These are phyloP conservation scores for Ascoidea rubescens DNA, from an alignment of 805 yeast species.

Conservation along the genomic window DNA sequence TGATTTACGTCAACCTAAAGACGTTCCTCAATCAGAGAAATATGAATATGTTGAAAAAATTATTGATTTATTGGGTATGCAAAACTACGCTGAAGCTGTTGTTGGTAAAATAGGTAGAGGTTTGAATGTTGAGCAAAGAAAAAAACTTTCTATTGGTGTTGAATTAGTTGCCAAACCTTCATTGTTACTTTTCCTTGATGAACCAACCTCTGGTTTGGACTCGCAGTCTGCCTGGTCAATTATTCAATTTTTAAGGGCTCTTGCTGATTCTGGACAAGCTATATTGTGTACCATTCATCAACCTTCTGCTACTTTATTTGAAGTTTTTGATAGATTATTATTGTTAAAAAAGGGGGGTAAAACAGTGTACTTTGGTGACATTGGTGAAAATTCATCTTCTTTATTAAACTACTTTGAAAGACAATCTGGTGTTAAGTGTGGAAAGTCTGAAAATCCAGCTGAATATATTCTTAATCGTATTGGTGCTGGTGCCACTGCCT, in stretches of 20 bases:
- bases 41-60: slow-evolving; percentile 37
- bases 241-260: slow-evolving; percentile 32
- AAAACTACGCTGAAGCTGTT: slow-evolving; percentile 37
- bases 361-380: slow-evolving; percentile 63
- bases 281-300: slow-evolving; percentile 54
- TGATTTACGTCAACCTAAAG: slow-evolving; percentile 28
- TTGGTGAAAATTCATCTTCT: slow-evolving; percentile 39
- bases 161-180: slow-evolving; percentile 43
- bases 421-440: slow-evolving; percentile 23
- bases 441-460: slow-evolving; percentile 25
- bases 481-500: slow-evolving; percentile 31
- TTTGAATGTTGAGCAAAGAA: slow-evolving; percentile 39
- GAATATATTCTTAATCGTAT: slow-evolving; percentile 32
- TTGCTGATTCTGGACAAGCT: slow-evolving; percentile 41
- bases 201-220: slow-evolving; percentile 48
- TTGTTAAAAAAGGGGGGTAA: slow-evolving; percentile 58
- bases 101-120: slow-evolving; percentile 33
- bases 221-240: slow-evolving; percentile 49
- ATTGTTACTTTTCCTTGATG: slow-evolving; percentile 39
- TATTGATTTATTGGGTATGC: slow-evolving; percentile 36
- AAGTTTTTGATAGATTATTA: slow-evolving; percentile 44
- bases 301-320: slow-evolving; percentile 47
- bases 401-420: slow-evolving; percentile 31
- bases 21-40: slow-evolving; percentile 28
- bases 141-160: slow-evolving; percentile 39